Evolutionary conservation across 768 basidiomycete species (phyloP), one percentile per base, ranked within the genome.

Genomic region (Pisolithus microcarpus): DNA sequence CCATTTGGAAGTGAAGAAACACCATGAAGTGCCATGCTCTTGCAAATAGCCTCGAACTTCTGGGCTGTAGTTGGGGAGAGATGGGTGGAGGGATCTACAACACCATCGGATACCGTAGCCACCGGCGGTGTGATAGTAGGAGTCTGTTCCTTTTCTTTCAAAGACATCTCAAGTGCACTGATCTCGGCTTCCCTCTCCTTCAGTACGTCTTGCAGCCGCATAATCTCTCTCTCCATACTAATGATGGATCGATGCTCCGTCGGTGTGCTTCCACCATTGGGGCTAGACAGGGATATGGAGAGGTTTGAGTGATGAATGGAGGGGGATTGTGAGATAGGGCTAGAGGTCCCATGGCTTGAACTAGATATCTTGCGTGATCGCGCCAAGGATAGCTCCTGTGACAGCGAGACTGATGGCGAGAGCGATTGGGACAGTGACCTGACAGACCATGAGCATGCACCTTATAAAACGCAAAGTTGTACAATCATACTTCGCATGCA

Each of bases 131-230:
- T 21, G 26, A 36, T 23, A 1, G 45, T 31, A n/a, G 10, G 46
- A 40, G 52, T 16, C 15, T 58, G 47, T 36, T 71, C 65, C 56
- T 67, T 72, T 52, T 70, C 70, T 59, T 71, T 70, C 52, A 83
- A 57, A 19, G 71, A 72, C 37, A 65, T 56, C 63, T 95, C 93
- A 13, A 96, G 75, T 26, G 75, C 67, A 43, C 75, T 72, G 46
- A 98, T 97, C 68, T 98, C 95, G n/a, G 82, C 76, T 67, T 97
- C 95, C 45, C 94, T 79, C 56, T 92, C 88, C 63, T 83, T 87
- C 53, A 98, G 75, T 31, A 92, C 91, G 60, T 92, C 86, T 66
- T 98, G 95, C 40, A 98, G 70, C 52, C 93, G 84, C 86, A 92
- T 93, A 52, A 97, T 91, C 69, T 98, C 95, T 61, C 87, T 85